Base-by-base conservation (phyloP, 108 stramenopile genomes). In the Cylindrotheca closterium region DNA sequence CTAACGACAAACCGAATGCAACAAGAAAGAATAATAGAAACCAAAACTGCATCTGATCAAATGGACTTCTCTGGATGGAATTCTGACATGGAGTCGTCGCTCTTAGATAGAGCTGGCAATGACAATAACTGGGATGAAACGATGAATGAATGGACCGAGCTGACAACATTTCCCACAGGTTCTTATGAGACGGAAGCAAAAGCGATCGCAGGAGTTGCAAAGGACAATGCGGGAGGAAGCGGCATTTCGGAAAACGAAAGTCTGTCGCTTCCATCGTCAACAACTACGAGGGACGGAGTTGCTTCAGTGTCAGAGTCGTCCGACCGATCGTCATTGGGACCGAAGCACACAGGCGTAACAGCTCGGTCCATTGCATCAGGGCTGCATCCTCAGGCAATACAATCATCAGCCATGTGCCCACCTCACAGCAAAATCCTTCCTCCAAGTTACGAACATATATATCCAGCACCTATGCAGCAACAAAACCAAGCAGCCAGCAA, bases 361-460 rank as follows among this genome's bases (percentile, higher is more conserved):
- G 5, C 12, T 4, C 31, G 34, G 19, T 32, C 34, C 1, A 32
- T 18, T 22, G n/a, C 2, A 22, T 18, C 46, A 3, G 47, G 48
- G 47, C 26, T 75, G 21, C 74, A 67, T 63, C 74, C 74, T 8
- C 4, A 67, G 34, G 67, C 46, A 4, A 68, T 75, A 22, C 74
- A 68, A 45, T 67, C 74, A 1, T 68, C 74, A 15, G 67, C 74
- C 10, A 68, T 33, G 10, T 68, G 67, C 23, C 66, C 74, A 3
- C 60, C 60, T 4, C 49, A 47, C 32, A 37, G 59, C 31, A 51
- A 42, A 42, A 42, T 42, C 10, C 37, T 42, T 10, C 37, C 37
- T 42, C 37, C 37, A 7, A 42, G 15, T 42, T 42, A 42, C 37
- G n/a, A n/a, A n/a, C n/a, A n/a, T n/a, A n/a, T n/a, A n/a, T n/a